Base-by-base conservation (phyloP, 768 basidiomycete species). In the Tylopilus plumbeoviolaceoides region DNA sequence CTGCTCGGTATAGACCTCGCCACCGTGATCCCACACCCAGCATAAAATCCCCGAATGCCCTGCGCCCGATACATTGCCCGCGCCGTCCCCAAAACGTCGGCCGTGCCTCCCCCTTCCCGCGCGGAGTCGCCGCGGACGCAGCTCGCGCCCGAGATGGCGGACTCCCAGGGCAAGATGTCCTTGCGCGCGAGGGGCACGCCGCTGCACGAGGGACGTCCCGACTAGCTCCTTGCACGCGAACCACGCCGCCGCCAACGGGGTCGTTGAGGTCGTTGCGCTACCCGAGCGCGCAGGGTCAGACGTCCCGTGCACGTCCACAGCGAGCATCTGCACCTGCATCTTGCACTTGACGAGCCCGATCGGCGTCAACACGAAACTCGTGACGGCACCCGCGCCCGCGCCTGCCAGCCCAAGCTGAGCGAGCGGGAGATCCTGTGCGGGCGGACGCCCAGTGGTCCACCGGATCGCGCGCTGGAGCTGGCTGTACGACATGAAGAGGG, bases 301-400 rank as follows among this genome's bases (percentile, higher is more conserved):
- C 8, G 57, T 38, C 27, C 53, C 51, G 8, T 71, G 51, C 2
- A 23, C 35, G 21, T 42, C 53, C 2, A 70, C 54, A 18, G 77
- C 72, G 20, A 95, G 82, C 81, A 91, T 87, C 65, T 95, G 93
- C 2, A 97, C 95, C 69, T 97, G 95, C 93, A 98, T 95, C 69
- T 92, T 91, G 74, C 93, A 97, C 72, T 98, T 97, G 53, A 98
- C 82, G 45, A 97, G 85, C 63, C 97, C 95, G 51, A 98, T 86
- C 1, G 95, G 95, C 0, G 94, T 97, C 27, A 98, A 72, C 47
- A 94, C 78, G 68, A 95, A 93, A 61, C 91, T 94, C 15, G 93
- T 87, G 10, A 85, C 73, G 14, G 85, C 77, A 4, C 95, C 95
- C 2, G 95, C 93, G n/a, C 87, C 88, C 0, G 83, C 91, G 11